phyloP scores from a whole-genome alignment of 106 monocot species.

The Platanthera zijinensis region DNA sequence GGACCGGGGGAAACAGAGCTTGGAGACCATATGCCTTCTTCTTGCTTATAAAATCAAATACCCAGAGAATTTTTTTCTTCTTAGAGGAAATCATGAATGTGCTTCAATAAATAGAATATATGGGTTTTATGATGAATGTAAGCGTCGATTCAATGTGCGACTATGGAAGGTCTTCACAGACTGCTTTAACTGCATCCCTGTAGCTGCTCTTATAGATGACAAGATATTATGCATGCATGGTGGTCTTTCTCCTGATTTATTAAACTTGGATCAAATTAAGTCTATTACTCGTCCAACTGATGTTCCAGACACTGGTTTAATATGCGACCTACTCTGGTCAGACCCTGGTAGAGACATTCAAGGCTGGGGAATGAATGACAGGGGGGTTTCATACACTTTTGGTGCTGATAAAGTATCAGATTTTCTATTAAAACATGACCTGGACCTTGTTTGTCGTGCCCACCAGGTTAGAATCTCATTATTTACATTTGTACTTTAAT shows the following conservation, averaged over 20 bases:
- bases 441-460: slow-evolving; percentile 47
- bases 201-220: slow-evolving; percentile 50
- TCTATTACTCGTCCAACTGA: slow-evolving; percentile 33
- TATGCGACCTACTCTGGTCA: slow-evolving; percentile 55
- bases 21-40: slow-evolving; percentile 51
- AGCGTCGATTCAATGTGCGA: slow-evolving; percentile 47
- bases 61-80: slow-evolving; percentile 47
- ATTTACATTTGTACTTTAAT: not conserved
- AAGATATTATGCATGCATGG: slow-evolving; percentile 62
- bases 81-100: slow-evolving; percentile 51
- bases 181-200: slow-evolving; percentile 50
- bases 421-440: slow-evolving; percentile 40
- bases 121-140: slow-evolving; percentile 59
- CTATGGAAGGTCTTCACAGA: slow-evolving; percentile 52
- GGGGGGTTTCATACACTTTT: slow-evolving; percentile 53
- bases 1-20: slow-evolving; percentile 46
- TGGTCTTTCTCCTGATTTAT: slow-evolving; percentile 51
- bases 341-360: slow-evolving; percentile 42
- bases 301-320: slow-evolving; percentile 43
- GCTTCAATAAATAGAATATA: slow-evolving; percentile 51
- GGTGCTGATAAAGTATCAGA: slow-evolving; percentile 47
- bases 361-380: slow-evolving; percentile 57
- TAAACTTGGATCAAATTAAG: slow-evolving; percentile 40
- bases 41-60: slow-evolving; percentile 52
- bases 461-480: slow-evolving; percentile 29